Evolutionary conservation across 441 rosid genomes (phyloP).

Genomic region (Erysimum pusillum): DNA sequence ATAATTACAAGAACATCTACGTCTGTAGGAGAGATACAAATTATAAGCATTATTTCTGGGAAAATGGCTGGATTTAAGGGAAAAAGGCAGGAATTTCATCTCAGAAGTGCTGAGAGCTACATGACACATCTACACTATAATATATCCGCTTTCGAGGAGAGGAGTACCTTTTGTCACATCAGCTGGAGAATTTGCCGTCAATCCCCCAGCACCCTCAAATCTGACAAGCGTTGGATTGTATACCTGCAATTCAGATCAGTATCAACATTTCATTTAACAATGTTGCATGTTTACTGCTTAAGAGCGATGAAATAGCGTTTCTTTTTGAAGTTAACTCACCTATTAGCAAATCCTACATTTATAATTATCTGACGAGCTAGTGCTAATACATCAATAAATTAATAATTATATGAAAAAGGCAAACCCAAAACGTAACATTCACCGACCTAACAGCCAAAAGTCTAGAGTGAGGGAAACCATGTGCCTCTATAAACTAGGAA

Average conservation of each 20-base stretch:
- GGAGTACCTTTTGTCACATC: constrained; percentile 79
- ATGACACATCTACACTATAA: constrained; percentile 28
- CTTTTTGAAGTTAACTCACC: constrained; percentile 6
- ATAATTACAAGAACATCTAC: constrained; percentile 87
- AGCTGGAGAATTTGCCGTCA: constrained; percentile 78
- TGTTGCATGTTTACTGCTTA: background rate
- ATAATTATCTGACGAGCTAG: constrained; percentile 6
- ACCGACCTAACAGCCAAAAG: constrained; percentile 10
- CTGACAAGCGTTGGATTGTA: constrained; percentile 79
- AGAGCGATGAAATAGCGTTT: constrained; percentile 4
- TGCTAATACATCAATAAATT: background rate
- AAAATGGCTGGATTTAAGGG: constrained; percentile 1
- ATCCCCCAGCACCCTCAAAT: constrained; percentile 84
- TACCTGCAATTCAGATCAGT: constrained; percentile 64
- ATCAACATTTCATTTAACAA: constrained; percentile 19
- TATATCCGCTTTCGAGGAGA: constrained; percentile 20
- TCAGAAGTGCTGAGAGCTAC: constrained; percentile 18
- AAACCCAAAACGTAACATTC: constrained; percentile 6
- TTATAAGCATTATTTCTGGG: constrained; percentile 14
- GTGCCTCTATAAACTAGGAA: constrained; percentile 4
- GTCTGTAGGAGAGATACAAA: constrained; percentile 56
- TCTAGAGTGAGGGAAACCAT: constrained; percentile 3
- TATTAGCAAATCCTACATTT: constrained; percentile 25
- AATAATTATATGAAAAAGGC: background rate
- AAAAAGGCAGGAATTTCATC: constrained; percentile 18